Base-by-base conservation (phyloP, 805 yeast genomes). In the Saturnispora mendoncae region DNA sequence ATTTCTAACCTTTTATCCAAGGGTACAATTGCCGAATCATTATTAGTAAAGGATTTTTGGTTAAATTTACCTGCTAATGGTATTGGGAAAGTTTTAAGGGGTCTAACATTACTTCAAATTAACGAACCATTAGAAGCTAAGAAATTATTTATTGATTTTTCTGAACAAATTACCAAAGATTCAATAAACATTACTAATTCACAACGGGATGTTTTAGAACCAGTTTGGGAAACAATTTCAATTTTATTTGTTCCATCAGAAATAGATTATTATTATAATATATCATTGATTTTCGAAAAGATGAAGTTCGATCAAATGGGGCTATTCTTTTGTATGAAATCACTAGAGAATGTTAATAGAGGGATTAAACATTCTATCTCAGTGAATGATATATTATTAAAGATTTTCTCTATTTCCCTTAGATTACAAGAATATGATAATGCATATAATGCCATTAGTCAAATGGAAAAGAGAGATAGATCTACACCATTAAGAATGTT, bases 251-350 rank as follows among this genome's bases (percentile, higher is more conserved):
- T 62, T 33, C 54, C 59, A 6, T 56, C 66, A 5, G 43, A 59
- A 27, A 51, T 62, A 13, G 62, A 58, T 36, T 71, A 62, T 46
- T 67, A 59, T 48, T 56, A 60, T 36, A 66, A 64, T 28, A 46
- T 68, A 28, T 52, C 72, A 8, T 50, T 56, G 4, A 28, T 69
- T 33, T 69, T 68, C 47, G 56, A 61, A 32, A 52, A 60, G 18
- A 47, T 52, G 23, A 50, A 52, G 2, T 46, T 50, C 4, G 62
- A 60, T 42, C 45, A 51, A 13, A 47, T 54, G 13, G 71, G 76
- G 0, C 53, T 68, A 26, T 54, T 58, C 44, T 57, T 71, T 29
- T 51, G 55, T 1, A 42, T 58, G 21, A 45, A 53, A 24, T 44
- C 61, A 3, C 42, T 55, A 4, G 28, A 53, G 48, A 42, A 52